These are phyloP conservation scores for Lodderomyces pseudojiufengensis DNA, from an alignment of 1,139 yeast species.

Conservation along the genomic window DNA sequence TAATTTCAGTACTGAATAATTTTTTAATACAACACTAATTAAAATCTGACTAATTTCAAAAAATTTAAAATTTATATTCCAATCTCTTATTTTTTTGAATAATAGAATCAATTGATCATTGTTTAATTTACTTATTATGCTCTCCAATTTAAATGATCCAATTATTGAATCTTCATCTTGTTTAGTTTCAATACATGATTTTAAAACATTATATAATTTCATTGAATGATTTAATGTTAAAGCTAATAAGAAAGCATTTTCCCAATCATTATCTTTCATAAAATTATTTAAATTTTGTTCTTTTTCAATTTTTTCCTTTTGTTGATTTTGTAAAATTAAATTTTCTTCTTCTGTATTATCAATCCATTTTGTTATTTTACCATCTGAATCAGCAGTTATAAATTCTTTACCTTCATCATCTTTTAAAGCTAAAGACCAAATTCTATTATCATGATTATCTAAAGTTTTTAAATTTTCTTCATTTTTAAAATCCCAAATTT, in stretches of 20 bases:
- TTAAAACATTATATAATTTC: constrained; percentile 70
- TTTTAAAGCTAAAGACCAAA: constrained; percentile 79
- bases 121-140: constrained; percentile 54
- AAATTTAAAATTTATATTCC: constrained; percentile 89
- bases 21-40: constrained; percentile 58
- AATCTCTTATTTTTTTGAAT: constrained; percentile 77
- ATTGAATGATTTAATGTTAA: constrained; percentile 82
- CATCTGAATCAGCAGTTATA: constrained; percentile 92
- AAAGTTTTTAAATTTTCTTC: constrained; percentile 81
- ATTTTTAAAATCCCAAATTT: constrained; percentile 77
- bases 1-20: constrained; percentile 52
- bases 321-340: constrained; percentile 48
- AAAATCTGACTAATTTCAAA: constrained; percentile 78
- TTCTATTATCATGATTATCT: constrained; percentile 89
- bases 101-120: constrained; percentile 58
- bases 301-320: constrained; percentile 67
- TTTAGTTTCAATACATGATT: constrained; percentile 45
- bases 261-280: constrained; percentile 73
- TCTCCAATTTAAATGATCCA: constrained; percentile 64
- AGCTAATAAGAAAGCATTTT: constrained; percentile 82
- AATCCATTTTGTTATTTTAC: constrained; percentile 81
- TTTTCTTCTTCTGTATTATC: constrained; percentile 75
- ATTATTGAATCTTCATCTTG: constrained; percentile 48
- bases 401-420: constrained; percentile 64
- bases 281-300: constrained; percentile 81